phyloP scores from a whole-genome alignment of 106 monocot genomes.

The Dendrobium nobile region DNA sequence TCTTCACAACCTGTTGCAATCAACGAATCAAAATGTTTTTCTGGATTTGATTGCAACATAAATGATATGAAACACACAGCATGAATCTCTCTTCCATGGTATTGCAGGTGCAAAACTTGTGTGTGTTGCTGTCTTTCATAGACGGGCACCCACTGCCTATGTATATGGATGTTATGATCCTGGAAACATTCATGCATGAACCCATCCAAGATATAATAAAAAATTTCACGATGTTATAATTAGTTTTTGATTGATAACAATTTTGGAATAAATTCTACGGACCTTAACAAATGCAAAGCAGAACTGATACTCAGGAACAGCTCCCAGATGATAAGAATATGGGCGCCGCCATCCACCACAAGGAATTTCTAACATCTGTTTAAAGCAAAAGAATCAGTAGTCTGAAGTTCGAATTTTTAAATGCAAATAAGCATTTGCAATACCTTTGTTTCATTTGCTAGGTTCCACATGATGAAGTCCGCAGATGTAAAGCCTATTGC shows the following conservation, averaged over 20 bases:
- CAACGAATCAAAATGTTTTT: constrained; percentile 14
- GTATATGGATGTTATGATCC: constrained; percentile 75
- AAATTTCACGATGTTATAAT: background rate
- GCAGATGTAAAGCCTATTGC: constrained; percentile 83
- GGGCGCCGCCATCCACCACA: constrained; percentile 97
- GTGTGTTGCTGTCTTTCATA: constrained; percentile 41
- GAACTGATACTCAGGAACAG: constrained; percentile 59
- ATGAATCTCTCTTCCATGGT: constrained; percentile 96
- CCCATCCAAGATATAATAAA: background rate
- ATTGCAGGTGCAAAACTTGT: constrained; percentile 65
- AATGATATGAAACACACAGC: constrained; percentile 60
- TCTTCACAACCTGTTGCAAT: constrained; percentile 98
- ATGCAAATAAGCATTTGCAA: background rate
- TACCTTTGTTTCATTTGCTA: constrained; percentile 77
- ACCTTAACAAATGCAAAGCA: constrained; percentile 97
- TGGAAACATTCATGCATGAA: constrained; percentile 16
- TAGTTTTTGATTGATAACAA: background rate
- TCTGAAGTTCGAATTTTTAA: background rate
- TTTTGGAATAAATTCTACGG: background rate
- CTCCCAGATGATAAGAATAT: constrained; percentile 75
- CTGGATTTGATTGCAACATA: constrained; percentile 9
- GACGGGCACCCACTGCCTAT: constrained; percentile 47
- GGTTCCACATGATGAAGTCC: constrained; percentile 82
- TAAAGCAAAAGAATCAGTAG: constrained; percentile 3
- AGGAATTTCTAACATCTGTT: constrained; percentile 60